phyloP scores from a whole-genome alignment of 768 basidiomycete species.

The Pulveroboletus sp. region DNA sequence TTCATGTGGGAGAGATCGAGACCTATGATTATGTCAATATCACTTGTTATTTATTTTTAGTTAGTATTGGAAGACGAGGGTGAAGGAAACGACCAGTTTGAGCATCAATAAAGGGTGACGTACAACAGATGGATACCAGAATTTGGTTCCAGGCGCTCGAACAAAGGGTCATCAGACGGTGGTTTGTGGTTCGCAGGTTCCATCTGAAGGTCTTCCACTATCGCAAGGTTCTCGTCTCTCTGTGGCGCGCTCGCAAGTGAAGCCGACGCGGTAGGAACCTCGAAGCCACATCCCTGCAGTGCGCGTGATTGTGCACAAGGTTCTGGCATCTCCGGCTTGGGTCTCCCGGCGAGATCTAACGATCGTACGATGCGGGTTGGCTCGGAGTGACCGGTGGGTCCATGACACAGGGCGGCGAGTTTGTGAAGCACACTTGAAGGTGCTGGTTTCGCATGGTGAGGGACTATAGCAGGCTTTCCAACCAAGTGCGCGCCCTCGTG shows the following conservation, averaged over 20 bases:
- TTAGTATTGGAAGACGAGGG: background rate
- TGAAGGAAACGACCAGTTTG: background rate
- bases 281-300: conserved; percentile 8
- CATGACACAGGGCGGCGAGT: conserved; percentile 37
- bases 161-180: conserved; percentile 68
- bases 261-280: conserved; percentile 2
- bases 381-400: conserved; percentile 15
- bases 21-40: conserved; percentile 40
- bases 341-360: conserved; percentile 19
- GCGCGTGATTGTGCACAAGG: background rate
- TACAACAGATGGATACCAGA: conserved; percentile 82
- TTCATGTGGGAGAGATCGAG: conserved; percentile 68
- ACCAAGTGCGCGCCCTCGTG: conserved; percentile 9
- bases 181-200: conserved; percentile 77
- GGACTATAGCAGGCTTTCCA: background rate
- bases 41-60: conserved; percentile 1
- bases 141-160: conserved; percentile 82
- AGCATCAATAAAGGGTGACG: conserved; percentile 28
- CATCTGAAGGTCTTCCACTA: conserved; percentile 71
- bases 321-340: conserved; percentile 11
- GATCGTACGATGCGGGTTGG: conserved; percentile 28
- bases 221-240: conserved; percentile 58
- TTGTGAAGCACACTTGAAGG: conserved; percentile 53
- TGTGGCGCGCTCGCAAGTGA: conserved; percentile 5
- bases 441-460: conserved; percentile 31